These are phyloP conservation scores for Amaranthus tricolor DNA, from an alignment of 179 eudicot genomes.

Conservation along the genomic window DNA sequence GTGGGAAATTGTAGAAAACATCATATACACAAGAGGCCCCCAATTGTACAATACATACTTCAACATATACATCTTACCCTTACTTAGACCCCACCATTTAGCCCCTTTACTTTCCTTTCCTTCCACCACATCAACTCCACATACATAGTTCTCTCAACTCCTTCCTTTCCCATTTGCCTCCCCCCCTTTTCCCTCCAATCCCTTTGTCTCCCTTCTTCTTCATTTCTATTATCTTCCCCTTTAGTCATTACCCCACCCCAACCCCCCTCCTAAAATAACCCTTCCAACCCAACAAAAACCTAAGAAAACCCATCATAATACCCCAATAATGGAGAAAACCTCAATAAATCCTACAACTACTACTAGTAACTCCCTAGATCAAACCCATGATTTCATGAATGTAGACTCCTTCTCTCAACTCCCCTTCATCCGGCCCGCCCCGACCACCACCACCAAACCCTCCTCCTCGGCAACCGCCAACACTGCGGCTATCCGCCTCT, in stretches of 20 bases:
- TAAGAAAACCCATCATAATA: neutral
- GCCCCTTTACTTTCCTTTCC: neutral
- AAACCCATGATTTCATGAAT: slow-evolving; percentile 90
- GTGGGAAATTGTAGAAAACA: slow-evolving; percentile 1
- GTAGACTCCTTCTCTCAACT: slow-evolving; percentile 95
- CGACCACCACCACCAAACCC: slow-evolving; percentile 33
- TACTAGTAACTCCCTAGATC: slow-evolving; percentile 22
- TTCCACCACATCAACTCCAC: slow-evolving; percentile 14
- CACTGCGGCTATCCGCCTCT: slow-evolving; percentile 57
- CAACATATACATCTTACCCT: slow-evolving; percentile 6
- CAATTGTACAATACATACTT: slow-evolving; percentile 5
- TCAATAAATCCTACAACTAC: slow-evolving; percentile 14
- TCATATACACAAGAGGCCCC: slow-evolving; percentile 13
- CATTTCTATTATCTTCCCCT: slow-evolving; percentile 1
- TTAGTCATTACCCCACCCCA: neutral
- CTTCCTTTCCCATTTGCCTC: neutral
- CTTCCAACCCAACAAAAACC: neutral
- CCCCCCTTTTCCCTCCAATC: neutral
- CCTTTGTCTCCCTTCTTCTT: neutral
- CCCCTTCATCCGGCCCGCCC: slow-evolving; percentile 79
- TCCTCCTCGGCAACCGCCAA: slow-evolving; percentile 19
- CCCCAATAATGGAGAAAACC: slow-evolving; percentile 57
- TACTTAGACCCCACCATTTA: slow-evolving; percentile 23
- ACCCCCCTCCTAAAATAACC: neutral
- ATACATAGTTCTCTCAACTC: neutral